Evolutionary conservation across 2,329 filamentous ascomycete species (phyloP).

Genomic region (Penicillium sp.): DNA sequence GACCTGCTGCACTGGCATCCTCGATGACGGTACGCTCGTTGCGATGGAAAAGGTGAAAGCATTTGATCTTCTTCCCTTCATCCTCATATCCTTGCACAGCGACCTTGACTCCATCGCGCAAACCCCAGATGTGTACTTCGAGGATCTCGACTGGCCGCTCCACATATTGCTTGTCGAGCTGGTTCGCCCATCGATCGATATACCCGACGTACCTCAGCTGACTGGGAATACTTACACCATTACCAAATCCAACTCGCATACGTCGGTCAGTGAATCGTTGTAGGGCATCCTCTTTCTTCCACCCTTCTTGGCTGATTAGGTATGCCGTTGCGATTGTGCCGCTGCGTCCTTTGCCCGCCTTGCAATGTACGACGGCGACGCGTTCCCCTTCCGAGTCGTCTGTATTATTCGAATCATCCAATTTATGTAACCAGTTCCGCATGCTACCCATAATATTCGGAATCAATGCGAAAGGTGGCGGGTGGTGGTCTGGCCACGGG

Average conservation of each 20-base stretch:
- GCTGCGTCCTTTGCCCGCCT: slow-evolving; percentile 92
- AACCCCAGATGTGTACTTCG: slow-evolving; percentile 87
- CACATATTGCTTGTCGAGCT: slow-evolving; percentile 73
- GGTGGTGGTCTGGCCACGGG: slow-evolving; percentile 96
- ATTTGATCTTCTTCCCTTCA: slow-evolving; percentile 84
- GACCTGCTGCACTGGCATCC: slow-evolving; percentile 20
- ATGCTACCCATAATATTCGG: slow-evolving; percentile 90
- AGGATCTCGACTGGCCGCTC: slow-evolving; percentile 83
- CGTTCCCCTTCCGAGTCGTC: slow-evolving; percentile 49
- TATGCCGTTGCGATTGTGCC: slow-evolving; percentile 89
- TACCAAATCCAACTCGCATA: slow-evolving; percentile 87
- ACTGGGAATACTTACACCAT: slow-evolving; percentile 89
- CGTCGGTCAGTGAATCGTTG: slow-evolving; percentile 76
- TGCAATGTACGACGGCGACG: slow-evolving; percentile 93
- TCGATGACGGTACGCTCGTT: slow-evolving; percentile 64
- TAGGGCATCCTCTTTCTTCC: slow-evolving; percentile 67
- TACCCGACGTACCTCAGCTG: slow-evolving; percentile 88
- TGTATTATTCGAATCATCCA: slow-evolving; percentile 26
- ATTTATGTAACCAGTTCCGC: slow-evolving; percentile 76
- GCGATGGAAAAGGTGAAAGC: slow-evolving; percentile 77
- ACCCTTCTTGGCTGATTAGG: slow-evolving; percentile 82
- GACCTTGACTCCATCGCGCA: slow-evolving; percentile 86
- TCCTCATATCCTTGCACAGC: slow-evolving; percentile 83
- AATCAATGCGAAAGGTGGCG: slow-evolving; percentile 86
- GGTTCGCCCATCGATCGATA: slow-evolving; percentile 81